Conservation (phyloP, 352 stramenopile species). For the Phytopythium cucurbitacearum region DNA sequence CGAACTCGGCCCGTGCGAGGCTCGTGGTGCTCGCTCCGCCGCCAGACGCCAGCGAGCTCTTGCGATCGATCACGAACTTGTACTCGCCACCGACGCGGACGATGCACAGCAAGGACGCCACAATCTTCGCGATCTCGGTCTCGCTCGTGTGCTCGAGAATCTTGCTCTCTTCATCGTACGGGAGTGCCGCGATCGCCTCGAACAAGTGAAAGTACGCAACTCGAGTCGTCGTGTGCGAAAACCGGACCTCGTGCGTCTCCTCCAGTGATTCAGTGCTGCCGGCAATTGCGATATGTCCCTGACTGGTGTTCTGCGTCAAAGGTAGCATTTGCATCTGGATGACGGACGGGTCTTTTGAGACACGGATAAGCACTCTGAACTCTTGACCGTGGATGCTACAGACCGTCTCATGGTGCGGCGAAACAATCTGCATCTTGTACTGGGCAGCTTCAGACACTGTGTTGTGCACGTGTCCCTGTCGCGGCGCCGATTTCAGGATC, state of each 20-base stretch:
- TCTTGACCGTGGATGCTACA: conserved; percentile 12
- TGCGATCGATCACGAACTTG: conserved; percentile 19
- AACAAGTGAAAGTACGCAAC: conserved; percentile 35
- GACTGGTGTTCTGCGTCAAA: conserved; percentile 7
- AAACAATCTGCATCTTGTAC: conserved; percentile 37
- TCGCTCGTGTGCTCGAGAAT: conserved; percentile 24
- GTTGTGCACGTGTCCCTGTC: background rate
- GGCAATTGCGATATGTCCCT: background rate
- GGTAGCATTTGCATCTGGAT: conserved; percentile 22
- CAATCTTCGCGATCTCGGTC: conserved; percentile 21
- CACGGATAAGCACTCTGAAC: conserved; percentile 21
- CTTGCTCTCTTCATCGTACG: conserved; percentile 22
- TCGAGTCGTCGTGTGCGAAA: conserved; percentile 4
- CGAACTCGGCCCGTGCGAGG: background rate
- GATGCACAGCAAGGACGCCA: conserved; percentile 18
- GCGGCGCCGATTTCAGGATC: conserved; percentile 4
- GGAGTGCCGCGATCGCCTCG: conserved; percentile 28
- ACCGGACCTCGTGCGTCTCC: conserved; percentile 8
- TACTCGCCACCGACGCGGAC: conserved; percentile 19
- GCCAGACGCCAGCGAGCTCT: background rate
- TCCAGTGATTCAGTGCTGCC: background rate
- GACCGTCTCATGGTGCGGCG: conserved; percentile 14
- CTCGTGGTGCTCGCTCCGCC: too few species aligned
- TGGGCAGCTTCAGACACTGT: conserved; percentile 25
- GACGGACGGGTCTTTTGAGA: conserved; percentile 29